These are phyloP conservation scores for Fusarium phyllophilum DNA, from an alignment of 2,329 filamentous ascomycete species.

Conservation along the genomic window DNA sequence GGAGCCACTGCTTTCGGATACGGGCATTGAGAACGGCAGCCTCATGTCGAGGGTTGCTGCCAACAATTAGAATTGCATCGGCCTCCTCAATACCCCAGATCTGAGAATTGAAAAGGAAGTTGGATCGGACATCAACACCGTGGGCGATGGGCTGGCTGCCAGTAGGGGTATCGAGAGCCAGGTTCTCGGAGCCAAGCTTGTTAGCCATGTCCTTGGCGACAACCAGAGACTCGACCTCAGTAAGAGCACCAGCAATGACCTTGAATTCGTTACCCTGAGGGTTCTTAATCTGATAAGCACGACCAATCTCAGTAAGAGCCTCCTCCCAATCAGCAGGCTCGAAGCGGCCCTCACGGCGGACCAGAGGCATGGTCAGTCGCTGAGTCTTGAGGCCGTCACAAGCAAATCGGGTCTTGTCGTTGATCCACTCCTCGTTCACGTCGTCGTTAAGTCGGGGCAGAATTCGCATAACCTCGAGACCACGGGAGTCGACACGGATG, in stretches of 20 bases:
- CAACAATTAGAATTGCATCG: constrained; percentile 89
- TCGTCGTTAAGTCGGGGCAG: constrained; percentile 95
- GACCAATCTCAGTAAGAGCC: constrained; percentile 85
- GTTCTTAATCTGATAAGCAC: constrained; percentile 80
- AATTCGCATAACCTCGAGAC: constrained; percentile 95
- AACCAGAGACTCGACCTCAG: constrained; percentile 92
- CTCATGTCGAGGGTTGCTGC: constrained; percentile 95
- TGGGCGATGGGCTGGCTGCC: constrained; percentile 88
- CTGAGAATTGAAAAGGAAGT: constrained; percentile 96
- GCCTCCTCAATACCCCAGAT: constrained; percentile 95
- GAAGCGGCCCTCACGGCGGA: constrained; percentile 90
- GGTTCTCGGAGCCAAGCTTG: constrained; percentile 94
- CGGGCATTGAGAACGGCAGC: constrained; percentile 95
- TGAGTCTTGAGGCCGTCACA: constrained; percentile 98
- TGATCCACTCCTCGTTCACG: constrained; percentile 99
- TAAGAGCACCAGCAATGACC: constrained; percentile 88
- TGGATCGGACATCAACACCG: constrained; percentile 91
- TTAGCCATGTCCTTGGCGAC: constrained; percentile 98
- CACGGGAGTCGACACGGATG: constrained; percentile 91
- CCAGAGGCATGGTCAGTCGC: constrained; percentile 89
- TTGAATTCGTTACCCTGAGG: constrained; percentile 96
- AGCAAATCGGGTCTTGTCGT: constrained; percentile 97
- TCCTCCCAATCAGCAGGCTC: constrained; percentile 96
- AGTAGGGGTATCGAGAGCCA: constrained; percentile 88
- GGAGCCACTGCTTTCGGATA: constrained; percentile 97